These are phyloP conservation scores for Ceratopteris richardii DNA, from an alignment of 75 land plant species.

Conservation along the genomic window DNA sequence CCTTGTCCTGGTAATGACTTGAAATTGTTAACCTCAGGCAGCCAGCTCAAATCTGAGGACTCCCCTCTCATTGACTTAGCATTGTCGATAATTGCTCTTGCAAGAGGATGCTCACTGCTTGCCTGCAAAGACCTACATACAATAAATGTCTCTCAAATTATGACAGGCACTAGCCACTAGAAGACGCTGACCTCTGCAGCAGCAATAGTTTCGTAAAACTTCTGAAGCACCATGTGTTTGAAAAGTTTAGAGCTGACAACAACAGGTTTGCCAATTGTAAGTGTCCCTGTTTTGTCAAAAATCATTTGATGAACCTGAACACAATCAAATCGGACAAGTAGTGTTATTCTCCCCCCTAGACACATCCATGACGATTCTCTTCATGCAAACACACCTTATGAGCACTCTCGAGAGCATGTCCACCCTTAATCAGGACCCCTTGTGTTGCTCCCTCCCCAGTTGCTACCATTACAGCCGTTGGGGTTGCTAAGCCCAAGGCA, in stretches of 20 bases:
- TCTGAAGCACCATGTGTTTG: slow-evolving; percentile 31
- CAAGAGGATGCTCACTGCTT: slow-evolving; percentile 41
- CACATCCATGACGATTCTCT: too few species aligned
- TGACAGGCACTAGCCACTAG: not conserved
- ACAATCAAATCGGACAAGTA: not conserved
- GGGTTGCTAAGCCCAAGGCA: slow-evolving; percentile 95
- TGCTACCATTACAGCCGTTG: slow-evolving; percentile 98
- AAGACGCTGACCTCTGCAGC: slow-evolving; percentile 51
- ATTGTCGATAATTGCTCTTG: slow-evolving; percentile 31
- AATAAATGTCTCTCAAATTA: not conserved
- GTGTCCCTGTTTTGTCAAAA: slow-evolving; percentile 95
- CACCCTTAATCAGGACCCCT: slow-evolving; percentile 94
- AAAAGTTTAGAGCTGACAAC: slow-evolving; percentile 64
- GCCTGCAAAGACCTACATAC: slow-evolving; percentile 15
- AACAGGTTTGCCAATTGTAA: slow-evolving; percentile 78
- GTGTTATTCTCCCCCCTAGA: too few species aligned
- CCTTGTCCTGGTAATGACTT: slow-evolving; percentile 37
- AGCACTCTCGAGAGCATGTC: slow-evolving; percentile 81
- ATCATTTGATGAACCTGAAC: slow-evolving; percentile 63
- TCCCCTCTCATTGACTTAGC: slow-evolving; percentile 8
- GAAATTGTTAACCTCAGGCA: slow-evolving; percentile 16
- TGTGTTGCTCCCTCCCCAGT: slow-evolving; percentile 91
- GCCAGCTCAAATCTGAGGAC: slow-evolving; percentile 16
- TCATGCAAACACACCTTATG: slow-evolving; percentile 60
- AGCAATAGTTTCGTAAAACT: slow-evolving; percentile 57